These are phyloP conservation scores for Fusarium odoratissimum DNA, from an alignment of 2,329 filamentous ascomycete species.

Conservation along the genomic window DNA sequence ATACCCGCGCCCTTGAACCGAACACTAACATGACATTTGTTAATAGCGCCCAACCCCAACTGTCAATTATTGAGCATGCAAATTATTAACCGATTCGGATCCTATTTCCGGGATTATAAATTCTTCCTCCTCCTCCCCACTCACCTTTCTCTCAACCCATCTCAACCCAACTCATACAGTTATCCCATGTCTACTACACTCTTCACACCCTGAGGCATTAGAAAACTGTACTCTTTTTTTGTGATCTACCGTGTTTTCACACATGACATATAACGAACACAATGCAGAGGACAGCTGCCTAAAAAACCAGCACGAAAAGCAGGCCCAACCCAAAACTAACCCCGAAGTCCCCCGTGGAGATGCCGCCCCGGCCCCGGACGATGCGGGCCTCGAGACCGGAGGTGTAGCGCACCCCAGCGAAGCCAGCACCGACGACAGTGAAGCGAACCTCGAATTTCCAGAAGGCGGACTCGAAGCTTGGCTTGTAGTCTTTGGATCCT, in stretches of 20 bases:
- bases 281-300: conserved; percentile 49
- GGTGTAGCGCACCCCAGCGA: neutral
- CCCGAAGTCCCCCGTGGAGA: neutral
- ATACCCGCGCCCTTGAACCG: neutral
- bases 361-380: conserved; percentile 10
- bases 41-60: conserved; percentile 15
- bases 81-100: conserved; percentile 31
- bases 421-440: neutral
- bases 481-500: conserved; percentile 77
- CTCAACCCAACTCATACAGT: neutral
- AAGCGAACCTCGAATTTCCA: conserved; percentile 20
- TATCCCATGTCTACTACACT: neutral
- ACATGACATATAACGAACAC: conserved; percentile 27
- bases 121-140: neutral
- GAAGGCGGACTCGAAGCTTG: conserved; percentile 77
- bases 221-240: neutral
- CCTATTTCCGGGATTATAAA: conserved; percentile 24
- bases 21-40: conserved; percentile 1
- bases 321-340: conserved; percentile 24
- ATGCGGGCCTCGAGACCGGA: conserved; percentile 22
- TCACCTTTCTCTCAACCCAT: neutral
- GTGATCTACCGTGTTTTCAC: conserved; percentile 11
- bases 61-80: neutral
- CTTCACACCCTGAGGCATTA: neutral
- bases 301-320: conserved; percentile 42